Base-by-base conservation (phyloP, 2,329 filamentous ascomycete genomes). In the Colletotrichum sp. region DNA sequence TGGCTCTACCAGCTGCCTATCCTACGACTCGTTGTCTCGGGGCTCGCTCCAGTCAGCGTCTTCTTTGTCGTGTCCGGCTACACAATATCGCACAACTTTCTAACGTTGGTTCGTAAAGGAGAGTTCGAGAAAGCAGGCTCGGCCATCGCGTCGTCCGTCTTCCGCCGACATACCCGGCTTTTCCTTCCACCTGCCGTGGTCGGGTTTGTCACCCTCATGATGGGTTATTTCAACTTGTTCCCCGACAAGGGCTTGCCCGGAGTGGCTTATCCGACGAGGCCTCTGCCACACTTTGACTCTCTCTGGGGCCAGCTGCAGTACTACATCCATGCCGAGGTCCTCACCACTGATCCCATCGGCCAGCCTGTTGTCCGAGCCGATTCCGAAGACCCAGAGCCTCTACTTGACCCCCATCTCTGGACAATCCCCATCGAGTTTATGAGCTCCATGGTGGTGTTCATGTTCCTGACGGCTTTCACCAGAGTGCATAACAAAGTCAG, bases 391-490 rank as follows among this genome's bases (percentile, higher is more conserved):
- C 79, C 67, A 30, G 67, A 30, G 30, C 26, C 74, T 80, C 84
- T 82, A 36, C 90, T 91, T 79, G 90, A 92, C 79, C 86, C 90
- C 34, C 91, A 92, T 75, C 82, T 92, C 30, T 93, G 91, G 91
- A 92, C 91, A 5, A 92, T 93, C 36, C 90, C 91, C 4, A 86
- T 92, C 63, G 91, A 92, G 80, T 92, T 91, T 79, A 85, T 88
- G 73, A 89, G 88, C 80, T 91, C 89, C 5, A 87, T 92, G 80
- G 85, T 90, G 72, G 85, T 92, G 13, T 92, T 92, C 81, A 82
- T 92, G 12, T 84, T 86, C 26, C 80, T 91, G 28, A 72, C 91
- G 6, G 90, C 85, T 26, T 86, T 88, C 9, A 87, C 88, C 18
- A 52, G 39, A 52, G 63, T 34, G 16, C 63, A 52, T 18, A 66